These are phyloP conservation scores for Daldinia decipiens DNA, from an alignment of 495 filamentous ascomycete species.

Conservation along the genomic window DNA sequence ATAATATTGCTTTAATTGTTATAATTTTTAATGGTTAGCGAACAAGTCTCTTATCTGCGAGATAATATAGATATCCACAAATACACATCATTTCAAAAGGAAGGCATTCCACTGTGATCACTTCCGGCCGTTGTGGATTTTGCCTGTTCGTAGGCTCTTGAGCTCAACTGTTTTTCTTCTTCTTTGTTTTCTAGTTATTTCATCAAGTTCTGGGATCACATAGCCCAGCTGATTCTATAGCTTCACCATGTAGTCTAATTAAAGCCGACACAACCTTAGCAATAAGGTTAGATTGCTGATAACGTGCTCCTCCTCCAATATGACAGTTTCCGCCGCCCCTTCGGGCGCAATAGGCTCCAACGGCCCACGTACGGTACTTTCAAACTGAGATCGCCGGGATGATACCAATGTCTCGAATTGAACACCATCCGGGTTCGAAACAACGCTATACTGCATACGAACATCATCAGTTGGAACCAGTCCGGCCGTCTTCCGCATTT, in stretches of 20 bases:
- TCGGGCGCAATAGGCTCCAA: slow-evolving; percentile 30
- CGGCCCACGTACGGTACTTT: slow-evolving; percentile 41
- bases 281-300: slow-evolving; percentile 33
- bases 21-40: neutral
- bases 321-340: slow-evolving; percentile 20
- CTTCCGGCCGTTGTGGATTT: neutral
- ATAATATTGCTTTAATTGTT: neutral
- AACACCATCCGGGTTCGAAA: slow-evolving; percentile 43
- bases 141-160: neutral
- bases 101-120: neutral
- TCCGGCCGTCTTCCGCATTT: slow-evolving; percentile 58
- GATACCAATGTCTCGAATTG: slow-evolving; percentile 39
- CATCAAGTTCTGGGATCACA: neutral
- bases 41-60: neutral
- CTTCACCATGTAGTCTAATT: slow-evolving; percentile 3
- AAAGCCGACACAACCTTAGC: slow-evolving; percentile 39
- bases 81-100: neutral
- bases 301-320: slow-evolving; percentile 41
- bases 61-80: neutral
- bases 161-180: neutral
- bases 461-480: slow-evolving; percentile 58
- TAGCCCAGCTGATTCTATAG: neutral
- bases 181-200: no score
- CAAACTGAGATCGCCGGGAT: slow-evolving; percentile 35
- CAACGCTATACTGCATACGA: slow-evolving; percentile 57